Percentiles rank a stretch among this genome's conserved stretches.
Evolutionary conservation across 805 yeast species (phyloP).

Genomic region (Wickerhamomyces pijperi): DNA sequence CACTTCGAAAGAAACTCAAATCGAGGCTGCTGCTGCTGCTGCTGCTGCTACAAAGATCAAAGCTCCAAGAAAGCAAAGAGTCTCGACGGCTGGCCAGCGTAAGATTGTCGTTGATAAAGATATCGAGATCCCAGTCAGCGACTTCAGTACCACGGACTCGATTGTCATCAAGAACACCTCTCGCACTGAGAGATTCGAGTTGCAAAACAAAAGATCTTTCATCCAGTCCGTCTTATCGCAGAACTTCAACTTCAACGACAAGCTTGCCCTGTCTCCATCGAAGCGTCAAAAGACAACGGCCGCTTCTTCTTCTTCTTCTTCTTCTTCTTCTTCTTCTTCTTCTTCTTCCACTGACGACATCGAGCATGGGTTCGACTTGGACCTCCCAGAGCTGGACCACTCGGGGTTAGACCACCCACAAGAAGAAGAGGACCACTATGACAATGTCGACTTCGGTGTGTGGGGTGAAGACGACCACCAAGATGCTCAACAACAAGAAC

Average conservation of each 20-base stretch:
- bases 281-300: slow-evolving; percentile 13
- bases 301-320: slow-evolving; percentile 10
- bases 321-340: no score
- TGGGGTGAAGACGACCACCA: slow-evolving; percentile 24
- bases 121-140: slow-evolving; percentile 16
- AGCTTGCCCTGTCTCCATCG: slow-evolving; percentile 4
- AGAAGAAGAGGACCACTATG: slow-evolving; percentile 4
- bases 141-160: slow-evolving; percentile 9
- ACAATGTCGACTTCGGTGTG: slow-evolving; percentile 16
- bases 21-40: neutral
- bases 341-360: no score
- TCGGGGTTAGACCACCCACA: slow-evolving; percentile 3
- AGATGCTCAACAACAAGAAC: slow-evolving; percentile 4
- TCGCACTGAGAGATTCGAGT: slow-evolving; percentile 2
- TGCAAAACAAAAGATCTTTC: slow-evolving; percentile 11
- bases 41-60: slow-evolving; percentile 1
- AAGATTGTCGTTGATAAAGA: slow-evolving; percentile 14
- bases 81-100: slow-evolving; percentile 10
- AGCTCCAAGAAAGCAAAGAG: slow-evolving; percentile 6
- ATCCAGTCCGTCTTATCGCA: slow-evolving; percentile 10
- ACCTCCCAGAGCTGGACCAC: slow-evolving; percentile 12
- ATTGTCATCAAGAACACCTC: slow-evolving; percentile 1
- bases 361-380: neutral
- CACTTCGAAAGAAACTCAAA: neutral
- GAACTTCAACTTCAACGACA: slow-evolving; percentile 8